A percentile compares a stretch with the other conserved stretches of the same genome.
Conservation (phyloP, 2,329 filamentous ascomycete species). For the Xylariomycetidae sp. region DNA sequence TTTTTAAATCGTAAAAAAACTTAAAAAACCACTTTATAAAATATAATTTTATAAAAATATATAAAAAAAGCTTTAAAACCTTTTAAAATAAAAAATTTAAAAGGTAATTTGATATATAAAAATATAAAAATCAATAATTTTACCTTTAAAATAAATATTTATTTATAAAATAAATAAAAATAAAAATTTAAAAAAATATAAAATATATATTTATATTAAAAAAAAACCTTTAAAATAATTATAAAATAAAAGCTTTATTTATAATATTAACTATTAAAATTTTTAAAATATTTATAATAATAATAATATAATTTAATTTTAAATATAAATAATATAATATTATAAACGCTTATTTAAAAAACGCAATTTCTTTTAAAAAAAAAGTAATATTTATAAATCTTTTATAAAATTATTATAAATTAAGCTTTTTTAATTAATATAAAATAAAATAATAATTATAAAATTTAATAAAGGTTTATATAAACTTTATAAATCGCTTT, state of each 20-base stretch:
- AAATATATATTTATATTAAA: neutral
- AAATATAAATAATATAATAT: too few relatives aligned
- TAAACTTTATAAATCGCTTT: neutral
- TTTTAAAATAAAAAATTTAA: neutral
- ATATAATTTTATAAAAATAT: neutral
- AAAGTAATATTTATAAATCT: neutral
- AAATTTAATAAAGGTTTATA: neutral
- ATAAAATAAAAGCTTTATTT: too few relatives aligned
- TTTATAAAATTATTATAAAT: conserved; percentile 1
- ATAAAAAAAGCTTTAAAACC: too few relatives aligned
- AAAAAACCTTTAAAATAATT: too few relatives aligned
- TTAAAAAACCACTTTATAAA: neutral
- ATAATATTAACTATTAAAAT: too few relatives aligned
- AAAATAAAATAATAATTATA: neutral
- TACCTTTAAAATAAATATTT: neutral
- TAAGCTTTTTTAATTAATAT: neutral
- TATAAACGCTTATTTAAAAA: too few relatives aligned
- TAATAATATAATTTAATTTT: too few relatives aligned
- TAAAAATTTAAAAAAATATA: conserved; percentile 1
- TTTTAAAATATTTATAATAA: too few relatives aligned
- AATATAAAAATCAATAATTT: neutral
- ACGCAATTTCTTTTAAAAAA: neutral
- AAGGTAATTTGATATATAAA: neutral
- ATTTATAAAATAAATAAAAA: neutral
- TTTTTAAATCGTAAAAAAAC: neutral